Evolutionary conservation across 495 filamentous ascomycete genomes (phyloP).

Genomic region (Lasiosphaeris hirsuta): DNA sequence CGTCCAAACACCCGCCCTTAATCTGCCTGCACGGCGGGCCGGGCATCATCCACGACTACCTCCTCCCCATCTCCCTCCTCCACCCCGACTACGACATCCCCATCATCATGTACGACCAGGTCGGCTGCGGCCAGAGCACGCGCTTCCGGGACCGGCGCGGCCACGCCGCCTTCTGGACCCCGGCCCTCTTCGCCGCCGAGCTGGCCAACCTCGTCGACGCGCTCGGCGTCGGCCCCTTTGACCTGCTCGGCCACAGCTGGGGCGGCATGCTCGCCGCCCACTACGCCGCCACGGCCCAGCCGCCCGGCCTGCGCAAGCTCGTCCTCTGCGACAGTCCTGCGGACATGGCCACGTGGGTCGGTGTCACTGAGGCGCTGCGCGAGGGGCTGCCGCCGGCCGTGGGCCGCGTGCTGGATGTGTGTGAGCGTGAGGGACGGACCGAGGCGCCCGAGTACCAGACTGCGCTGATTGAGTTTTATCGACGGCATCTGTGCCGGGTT

Average conservation of each 20-base stretch:
- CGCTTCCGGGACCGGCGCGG: slow-evolving; percentile 41
- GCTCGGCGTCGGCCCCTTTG: slow-evolving; percentile 38
- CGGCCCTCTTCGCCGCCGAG: slow-evolving; percentile 45
- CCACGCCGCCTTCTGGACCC: slow-evolving; percentile 45
- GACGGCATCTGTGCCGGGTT: slow-evolving; percentile 39
- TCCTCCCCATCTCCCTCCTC: slow-evolving; percentile 8
- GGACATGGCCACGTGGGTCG: slow-evolving; percentile 22
- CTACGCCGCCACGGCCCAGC: slow-evolving; percentile 26
- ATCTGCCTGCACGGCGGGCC: slow-evolving; percentile 17
- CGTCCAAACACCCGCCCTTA: slow-evolving; percentile 27
- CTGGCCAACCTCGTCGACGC: slow-evolving; percentile 47
- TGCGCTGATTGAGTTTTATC: slow-evolving; percentile 41
- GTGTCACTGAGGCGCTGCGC: slow-evolving; percentile 13
- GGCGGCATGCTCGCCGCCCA: slow-evolving; percentile 48
- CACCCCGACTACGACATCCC: slow-evolving; percentile 29
- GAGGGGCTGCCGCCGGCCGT: slow-evolving; percentile 18
- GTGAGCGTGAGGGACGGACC: too few species aligned
- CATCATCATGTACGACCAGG: slow-evolving; percentile 54
- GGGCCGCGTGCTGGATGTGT: slow-evolving; percentile 4
- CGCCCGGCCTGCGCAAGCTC: slow-evolving; percentile 17
- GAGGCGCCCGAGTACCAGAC: slow-evolving; percentile 39
- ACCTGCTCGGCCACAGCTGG: slow-evolving; percentile 49
- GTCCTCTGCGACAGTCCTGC: slow-evolving; percentile 24
- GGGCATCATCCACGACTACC: slow-evolving; percentile 3
- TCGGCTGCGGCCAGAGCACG: slow-evolving; percentile 48